phyloP scores from a whole-genome alignment of 495 filamentous ascomycete genomes.

The Rusavskia elegans region DNA sequence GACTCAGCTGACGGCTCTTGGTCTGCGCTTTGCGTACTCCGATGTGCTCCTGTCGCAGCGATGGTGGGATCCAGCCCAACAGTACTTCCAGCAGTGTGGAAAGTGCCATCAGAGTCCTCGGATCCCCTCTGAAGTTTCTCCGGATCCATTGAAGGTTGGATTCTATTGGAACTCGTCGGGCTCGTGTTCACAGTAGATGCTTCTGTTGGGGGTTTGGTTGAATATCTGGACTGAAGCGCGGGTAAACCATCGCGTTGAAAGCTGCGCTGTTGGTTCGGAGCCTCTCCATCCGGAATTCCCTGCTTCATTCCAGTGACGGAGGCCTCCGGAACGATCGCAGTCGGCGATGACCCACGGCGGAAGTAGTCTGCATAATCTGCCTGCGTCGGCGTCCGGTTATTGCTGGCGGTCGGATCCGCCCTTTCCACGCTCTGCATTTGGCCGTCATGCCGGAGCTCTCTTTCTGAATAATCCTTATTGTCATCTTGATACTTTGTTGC shows the following conservation, averaged over 20 bases:
- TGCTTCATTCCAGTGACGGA: not conserved
- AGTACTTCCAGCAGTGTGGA: not conserved
- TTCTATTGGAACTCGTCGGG: not conserved
- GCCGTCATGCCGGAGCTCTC: too few relatives aligned
- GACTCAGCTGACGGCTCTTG: not conserved
- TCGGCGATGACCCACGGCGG: not conserved
- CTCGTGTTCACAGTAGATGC: not conserved
- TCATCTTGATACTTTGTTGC: not conserved
- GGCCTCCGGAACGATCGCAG: not conserved
- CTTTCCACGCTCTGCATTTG: not conserved
- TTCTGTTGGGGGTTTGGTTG: not conserved
- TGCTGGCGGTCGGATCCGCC: conserved; percentile 6
- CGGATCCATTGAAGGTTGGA: not conserved
- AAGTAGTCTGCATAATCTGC: conserved; percentile 5
- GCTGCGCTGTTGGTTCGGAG: not conserved
- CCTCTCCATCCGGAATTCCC: not conserved
- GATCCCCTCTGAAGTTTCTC: not conserved
- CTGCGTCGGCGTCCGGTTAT: conserved; percentile 11
- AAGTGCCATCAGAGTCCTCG: conserved; percentile 2
- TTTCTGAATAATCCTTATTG: not conserved
- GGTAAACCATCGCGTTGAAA: not conserved
- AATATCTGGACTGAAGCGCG: not conserved
- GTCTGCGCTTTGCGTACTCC: not conserved
- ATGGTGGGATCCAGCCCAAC: not conserved
- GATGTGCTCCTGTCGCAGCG: not conserved